These are phyloP conservation scores for Pelargonium citronellum DNA, from an alignment of 441 rosid genomes.

Conservation along the genomic window DNA sequence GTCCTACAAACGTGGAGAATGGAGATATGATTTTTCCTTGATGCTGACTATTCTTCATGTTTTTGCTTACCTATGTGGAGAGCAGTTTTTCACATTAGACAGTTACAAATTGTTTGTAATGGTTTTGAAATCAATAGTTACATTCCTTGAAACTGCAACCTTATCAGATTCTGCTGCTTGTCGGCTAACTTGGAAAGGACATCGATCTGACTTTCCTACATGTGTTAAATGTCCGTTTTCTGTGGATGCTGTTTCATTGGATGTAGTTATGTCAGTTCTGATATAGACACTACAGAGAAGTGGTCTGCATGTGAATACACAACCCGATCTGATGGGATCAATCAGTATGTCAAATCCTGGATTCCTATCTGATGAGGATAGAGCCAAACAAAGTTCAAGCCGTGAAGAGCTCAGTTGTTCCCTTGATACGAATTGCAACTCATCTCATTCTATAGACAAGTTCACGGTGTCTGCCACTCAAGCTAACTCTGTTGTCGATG, in stretches of 20 bases:
- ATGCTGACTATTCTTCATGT: constrained; percentile 62
- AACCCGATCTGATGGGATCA: constrained; percentile 20
- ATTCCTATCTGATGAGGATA: too few relatives aligned
- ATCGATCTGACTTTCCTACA: constrained; percentile 28
- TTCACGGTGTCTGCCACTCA: not conserved
- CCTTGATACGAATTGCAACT: too few relatives aligned
- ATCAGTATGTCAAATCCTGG: not conserved
- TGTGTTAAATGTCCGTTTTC: constrained; percentile 61
- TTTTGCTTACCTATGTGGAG: constrained; percentile 58
- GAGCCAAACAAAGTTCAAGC: too few relatives aligned
- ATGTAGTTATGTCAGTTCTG: constrained; percentile 35
- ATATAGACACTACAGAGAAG: constrained; percentile 39
- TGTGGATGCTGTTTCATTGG: constrained; percentile 42
- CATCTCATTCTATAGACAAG: too few relatives aligned
- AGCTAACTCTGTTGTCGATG: constrained; percentile 15
- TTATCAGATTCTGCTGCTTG: constrained; percentile 24
- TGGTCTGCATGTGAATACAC: constrained; percentile 26
- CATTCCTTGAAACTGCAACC: constrained; percentile 37
- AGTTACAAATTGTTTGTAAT: constrained; percentile 34
- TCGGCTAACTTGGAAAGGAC: constrained; percentile 15
- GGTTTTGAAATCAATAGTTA: constrained; percentile 49
- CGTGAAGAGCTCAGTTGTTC: too few relatives aligned
- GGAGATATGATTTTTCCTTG: constrained; percentile 31
- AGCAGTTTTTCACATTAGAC: constrained; percentile 31
- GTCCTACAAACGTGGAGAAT: too few relatives aligned